Evolutionary conservation across 495 filamentous ascomycete species (phyloP).

Genomic region (Penicillium goetzii): DNA sequence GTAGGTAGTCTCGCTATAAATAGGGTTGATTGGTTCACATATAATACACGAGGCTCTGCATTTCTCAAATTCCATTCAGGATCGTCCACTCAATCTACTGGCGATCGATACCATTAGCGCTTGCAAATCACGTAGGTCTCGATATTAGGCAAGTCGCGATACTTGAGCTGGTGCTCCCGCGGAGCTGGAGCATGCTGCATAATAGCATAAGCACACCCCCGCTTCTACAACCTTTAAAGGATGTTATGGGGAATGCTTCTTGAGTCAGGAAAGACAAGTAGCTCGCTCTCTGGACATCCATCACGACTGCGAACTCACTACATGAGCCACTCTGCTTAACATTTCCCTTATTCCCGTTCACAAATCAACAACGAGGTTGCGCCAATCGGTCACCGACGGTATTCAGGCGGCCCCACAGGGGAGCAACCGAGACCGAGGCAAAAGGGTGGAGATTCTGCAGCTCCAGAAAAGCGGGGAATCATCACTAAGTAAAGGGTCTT

Average conservation of each 20-base stretch:
- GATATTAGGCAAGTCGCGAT: background rate
- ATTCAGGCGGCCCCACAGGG: slow-evolving; percentile 7
- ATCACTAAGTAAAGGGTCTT: no score
- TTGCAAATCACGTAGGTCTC: background rate
- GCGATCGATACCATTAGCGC: background rate
- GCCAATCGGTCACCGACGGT: slow-evolving; percentile 1
- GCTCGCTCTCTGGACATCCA: no score
- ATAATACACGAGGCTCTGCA: background rate
- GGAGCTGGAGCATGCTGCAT: no score
- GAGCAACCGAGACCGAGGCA: slow-evolving; percentile 21
- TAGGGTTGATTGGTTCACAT: background rate
- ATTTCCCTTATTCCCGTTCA: no score
- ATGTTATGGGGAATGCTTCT: no score
- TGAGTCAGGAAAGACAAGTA: no score
- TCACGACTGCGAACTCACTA: no score
- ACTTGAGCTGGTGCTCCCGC: no score
- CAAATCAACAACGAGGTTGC: background rate
- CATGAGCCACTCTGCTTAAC: background rate
- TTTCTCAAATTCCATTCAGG: background rate
- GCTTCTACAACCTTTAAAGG: no score
- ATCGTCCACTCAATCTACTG: background rate
- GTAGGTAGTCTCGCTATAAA: background rate
- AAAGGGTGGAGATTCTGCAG: slow-evolving; percentile 10
- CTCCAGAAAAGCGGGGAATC: slow-evolving; percentile 16
- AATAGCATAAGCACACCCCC: no score